phyloP scores from a whole-genome alignment of 2,329 filamentous ascomycete genomes.

The Cadophora gregata region DNA sequence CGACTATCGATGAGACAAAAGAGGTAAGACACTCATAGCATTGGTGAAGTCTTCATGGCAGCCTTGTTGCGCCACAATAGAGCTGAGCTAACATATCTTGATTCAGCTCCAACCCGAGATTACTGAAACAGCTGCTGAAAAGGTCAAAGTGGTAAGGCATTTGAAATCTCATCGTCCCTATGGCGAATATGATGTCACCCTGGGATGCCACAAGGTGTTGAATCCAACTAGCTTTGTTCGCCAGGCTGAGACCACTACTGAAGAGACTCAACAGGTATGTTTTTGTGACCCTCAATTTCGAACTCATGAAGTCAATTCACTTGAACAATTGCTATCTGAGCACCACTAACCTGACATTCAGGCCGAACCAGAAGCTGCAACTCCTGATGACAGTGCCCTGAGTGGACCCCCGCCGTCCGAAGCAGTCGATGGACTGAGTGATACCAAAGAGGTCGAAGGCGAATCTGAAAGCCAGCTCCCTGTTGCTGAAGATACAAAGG shows the following conservation, averaged over 20 bases:
- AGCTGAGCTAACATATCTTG: not conserved
- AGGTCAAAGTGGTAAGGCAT: not conserved
- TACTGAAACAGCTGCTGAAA: not conserved
- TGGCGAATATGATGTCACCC: not conserved
- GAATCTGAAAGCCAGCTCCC: not conserved
- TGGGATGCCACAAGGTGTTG: not conserved
- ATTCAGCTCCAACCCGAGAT: not conserved
- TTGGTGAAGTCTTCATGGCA: too few relatives aligned
- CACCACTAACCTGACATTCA: not conserved
- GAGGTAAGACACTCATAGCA: not conserved
- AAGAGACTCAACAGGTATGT: not conserved
- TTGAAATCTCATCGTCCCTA: not conserved
- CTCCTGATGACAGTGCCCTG: not conserved
- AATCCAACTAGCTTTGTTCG: not conserved
- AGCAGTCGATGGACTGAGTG: not conserved
- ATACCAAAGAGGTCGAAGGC: constrained; percentile 9
- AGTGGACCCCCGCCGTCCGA: not conserved
- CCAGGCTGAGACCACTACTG: not conserved
- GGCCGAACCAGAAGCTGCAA: constrained; percentile 2
- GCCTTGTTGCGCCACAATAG: not conserved
- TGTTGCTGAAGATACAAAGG: not conserved
- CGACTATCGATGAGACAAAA: constrained; percentile 10
- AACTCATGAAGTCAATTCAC: not conserved
- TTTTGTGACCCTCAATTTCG: not conserved
- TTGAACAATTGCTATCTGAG: not conserved